Conservation (phyloP, 257 asterid species). For the Fraxinus americana region DNA sequence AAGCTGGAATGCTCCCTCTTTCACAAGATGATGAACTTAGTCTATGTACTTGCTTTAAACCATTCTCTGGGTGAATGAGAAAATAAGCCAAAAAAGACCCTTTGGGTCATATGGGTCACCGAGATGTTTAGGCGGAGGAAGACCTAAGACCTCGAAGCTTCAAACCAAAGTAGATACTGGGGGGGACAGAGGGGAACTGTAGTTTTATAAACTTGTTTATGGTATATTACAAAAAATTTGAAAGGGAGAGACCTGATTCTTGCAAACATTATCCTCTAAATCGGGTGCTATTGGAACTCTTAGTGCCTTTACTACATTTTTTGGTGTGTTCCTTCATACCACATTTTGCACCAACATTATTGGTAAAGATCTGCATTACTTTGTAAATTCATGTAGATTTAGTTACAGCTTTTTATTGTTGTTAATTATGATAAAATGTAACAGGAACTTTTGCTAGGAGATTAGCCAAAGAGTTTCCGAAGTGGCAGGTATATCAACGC, state of each 20-base stretch:
- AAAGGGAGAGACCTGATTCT: not conserved
- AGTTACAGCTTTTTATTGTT: slow-evolving; percentile 11
- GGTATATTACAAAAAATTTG: not conserved
- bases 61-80: not conserved
- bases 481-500: slow-evolving; percentile 74
- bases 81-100: not conserved
- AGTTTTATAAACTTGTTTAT: not conserved
- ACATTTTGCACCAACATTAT: not conserved
- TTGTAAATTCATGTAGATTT: slow-evolving; percentile 15
- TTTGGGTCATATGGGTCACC: not conserved
- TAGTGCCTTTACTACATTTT: not conserved
- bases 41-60: not conserved
- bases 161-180: not conserved
- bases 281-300: not conserved
- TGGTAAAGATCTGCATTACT: not conserved
- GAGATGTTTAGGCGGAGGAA: not conserved
- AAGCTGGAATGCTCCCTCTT: not conserved
- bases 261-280: not conserved
- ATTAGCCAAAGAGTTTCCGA: slow-evolving; percentile 91
- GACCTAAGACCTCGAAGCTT: not conserved
- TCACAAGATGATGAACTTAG: not conserved
- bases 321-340: slow-evolving; percentile 2
- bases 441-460: slow-evolving; percentile 94
- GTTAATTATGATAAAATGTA: slow-evolving; percentile 20
- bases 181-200: not conserved